Evolutionary conservation across 768 basidiomycete genomes (phyloP), one percentile per base, ranked within the genome.

Genomic region (Cyathus striatus): DNA sequence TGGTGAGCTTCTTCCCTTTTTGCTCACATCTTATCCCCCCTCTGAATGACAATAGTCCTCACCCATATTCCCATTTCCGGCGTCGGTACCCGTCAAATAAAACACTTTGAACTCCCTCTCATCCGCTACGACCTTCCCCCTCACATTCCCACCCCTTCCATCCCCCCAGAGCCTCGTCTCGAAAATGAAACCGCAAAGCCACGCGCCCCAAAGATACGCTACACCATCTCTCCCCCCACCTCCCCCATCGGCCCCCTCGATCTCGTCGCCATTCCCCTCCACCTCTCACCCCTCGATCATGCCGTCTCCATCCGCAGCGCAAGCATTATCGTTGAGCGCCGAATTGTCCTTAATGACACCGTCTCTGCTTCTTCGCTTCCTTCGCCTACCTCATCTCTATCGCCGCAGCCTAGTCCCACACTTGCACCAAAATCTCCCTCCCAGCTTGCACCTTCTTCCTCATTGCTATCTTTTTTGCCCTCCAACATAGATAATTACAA

Each of bases 31-130:
- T 35, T 43, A 23, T 41, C 41, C 53, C 58, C 49, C 60, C 22
- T 47, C 34, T 9, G 12, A 10, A 6, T 40, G 13, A 38, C 44
- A 38, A 20, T 50, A 88, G 88, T 83, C 38, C 74, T 91, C 36
- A 73, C 75, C 46, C 90, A 91, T 56, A 59, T 64, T 5, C 81
- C 79, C 40, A 73, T 85, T 42, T 53, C 73, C 35, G 79, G 78
- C 41, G 75, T 90, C 23, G 89, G 89, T 43, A 70, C 68, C 38
- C 78, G 83, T 43, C 76, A 83, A 55, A 60, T 81, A 36, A 84
- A 80, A 57, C 75, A 84, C 56, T 82, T 78, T 48, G 86, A 90
- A 34, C 68, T 92, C 3, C 72, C 77, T 25, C 70, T 91, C n/a
- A 58, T 83, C 34, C 82, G 86, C 36, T 84, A 82, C 51, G 85